A percentile compares a stretch with the other conserved stretches of the same genome.
phyloP scores from a whole-genome alignment of 2,329 filamentous ascomycete genomes.

The Leptodontidium sp. region DNA sequence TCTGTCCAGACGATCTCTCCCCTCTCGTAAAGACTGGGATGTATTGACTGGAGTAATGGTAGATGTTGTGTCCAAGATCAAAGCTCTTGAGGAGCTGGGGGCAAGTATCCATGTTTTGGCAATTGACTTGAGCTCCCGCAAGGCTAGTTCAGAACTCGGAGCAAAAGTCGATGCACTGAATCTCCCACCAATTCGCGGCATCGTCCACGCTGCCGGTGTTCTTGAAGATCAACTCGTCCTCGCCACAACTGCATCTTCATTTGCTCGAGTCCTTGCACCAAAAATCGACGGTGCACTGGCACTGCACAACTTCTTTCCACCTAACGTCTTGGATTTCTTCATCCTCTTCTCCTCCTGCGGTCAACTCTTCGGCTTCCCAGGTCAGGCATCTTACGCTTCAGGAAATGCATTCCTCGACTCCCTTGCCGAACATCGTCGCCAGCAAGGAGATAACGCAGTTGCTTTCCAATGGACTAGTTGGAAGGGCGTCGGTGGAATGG shows the following conservation, averaged over 20 bases:
- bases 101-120: conserved; percentile 6
- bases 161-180: conserved; percentile 46
- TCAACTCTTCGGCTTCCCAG: conserved; percentile 43
- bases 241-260: conserved; percentile 44
- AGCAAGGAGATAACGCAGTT: conserved; percentile 51
- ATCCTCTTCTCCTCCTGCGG: conserved; percentile 42
- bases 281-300: conserved; percentile 47
- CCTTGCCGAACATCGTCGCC: conserved; percentile 44
- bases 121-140: neutral
- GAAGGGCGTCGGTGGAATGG: conserved; percentile 51
- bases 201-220: conserved; percentile 53
- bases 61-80: neutral
- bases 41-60: conserved; percentile 34
- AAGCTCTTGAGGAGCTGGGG: neutral
- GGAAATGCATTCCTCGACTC: conserved; percentile 52
- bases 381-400: conserved; percentile 55
- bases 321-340: conserved; percentile 42
- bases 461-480: conserved; percentile 55
- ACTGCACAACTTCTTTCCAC: conserved; percentile 45
- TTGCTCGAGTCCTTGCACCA: conserved; percentile 45
- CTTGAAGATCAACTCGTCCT: conserved; percentile 49
- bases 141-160: neutral
- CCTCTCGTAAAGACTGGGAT: conserved; percentile 47
- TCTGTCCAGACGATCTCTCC: conserved; percentile 50
- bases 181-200: conserved; percentile 51